Conservation (phyloP, 31 red algal species). For the Pterothamnion heteromorphum region DNA sequence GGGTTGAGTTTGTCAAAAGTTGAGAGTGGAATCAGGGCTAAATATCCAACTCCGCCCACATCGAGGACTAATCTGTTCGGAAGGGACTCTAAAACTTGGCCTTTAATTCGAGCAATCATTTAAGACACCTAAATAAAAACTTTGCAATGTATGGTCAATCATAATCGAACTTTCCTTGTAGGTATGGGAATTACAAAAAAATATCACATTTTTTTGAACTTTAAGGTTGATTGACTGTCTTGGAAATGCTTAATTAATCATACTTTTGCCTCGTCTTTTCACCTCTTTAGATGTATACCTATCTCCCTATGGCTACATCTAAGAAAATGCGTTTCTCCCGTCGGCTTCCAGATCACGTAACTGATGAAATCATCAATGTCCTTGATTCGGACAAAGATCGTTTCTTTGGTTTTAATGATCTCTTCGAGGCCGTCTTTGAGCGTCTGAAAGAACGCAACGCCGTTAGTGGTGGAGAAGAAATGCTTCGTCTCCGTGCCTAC, state of each 20-base stretch:
- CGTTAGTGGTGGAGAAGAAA: neutral
- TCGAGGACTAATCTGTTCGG: neutral
- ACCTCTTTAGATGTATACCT: too few species aligned
- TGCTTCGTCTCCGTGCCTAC: neutral
- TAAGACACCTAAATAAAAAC: neutral
- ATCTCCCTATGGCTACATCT: neutral
- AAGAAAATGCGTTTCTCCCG: neutral
- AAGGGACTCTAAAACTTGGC: neutral
- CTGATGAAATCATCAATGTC: neutral
- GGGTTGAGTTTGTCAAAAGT: neutral
- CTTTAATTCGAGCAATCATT: neutral
- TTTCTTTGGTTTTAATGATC: neutral
- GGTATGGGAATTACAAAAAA: too few species aligned
- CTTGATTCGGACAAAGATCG: neutral
- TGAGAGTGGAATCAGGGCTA: neutral
- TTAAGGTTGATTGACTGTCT: too few species aligned
- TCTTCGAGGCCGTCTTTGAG: neutral
- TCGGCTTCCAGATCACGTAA: neutral
- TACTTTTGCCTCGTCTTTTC: too few species aligned
- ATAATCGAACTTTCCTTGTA: too few species aligned
- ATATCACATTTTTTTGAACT: too few species aligned
- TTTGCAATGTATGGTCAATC: too few species aligned
- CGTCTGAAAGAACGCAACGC: neutral
- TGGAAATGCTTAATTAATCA: too few species aligned
- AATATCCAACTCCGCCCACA: neutral